Percentiles rank a stretch among this genome's conserved stretches.
These are phyloP conservation scores for Phytopythium litorale DNA, from an alignment of 352 stramenopile genomes.

Conservation along the genomic window DNA sequence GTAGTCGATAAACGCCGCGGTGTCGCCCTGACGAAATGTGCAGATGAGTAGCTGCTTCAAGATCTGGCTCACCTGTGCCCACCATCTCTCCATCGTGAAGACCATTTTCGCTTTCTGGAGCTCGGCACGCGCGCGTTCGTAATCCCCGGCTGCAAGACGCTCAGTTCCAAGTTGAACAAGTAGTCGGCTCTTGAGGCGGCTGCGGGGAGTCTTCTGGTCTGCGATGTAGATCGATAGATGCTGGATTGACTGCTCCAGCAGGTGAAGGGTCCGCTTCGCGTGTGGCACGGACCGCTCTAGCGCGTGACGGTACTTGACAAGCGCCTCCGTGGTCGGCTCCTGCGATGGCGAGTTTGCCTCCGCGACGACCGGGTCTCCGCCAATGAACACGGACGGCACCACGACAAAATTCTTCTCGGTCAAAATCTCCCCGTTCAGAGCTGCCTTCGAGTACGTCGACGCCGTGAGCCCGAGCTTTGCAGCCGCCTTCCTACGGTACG, in stretches of 20 bases:
- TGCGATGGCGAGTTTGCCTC: constrained; percentile 28
- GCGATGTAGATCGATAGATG: constrained; percentile 65
- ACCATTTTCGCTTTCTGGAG: constrained; percentile 65
- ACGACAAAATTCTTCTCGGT: constrained; percentile 61
- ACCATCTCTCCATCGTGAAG: constrained; percentile 68
- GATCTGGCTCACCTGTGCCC: constrained; percentile 66
- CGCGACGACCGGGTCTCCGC: constrained; percentile 61
- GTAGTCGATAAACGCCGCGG: constrained; percentile 68
- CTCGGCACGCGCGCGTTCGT: constrained; percentile 55
- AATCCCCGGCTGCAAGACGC: constrained; percentile 64
- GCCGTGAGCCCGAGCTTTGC: constrained; percentile 43
- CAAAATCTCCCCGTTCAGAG: constrained; percentile 17
- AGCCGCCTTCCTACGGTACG: constrained; percentile 64
- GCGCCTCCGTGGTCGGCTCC: constrained; percentile 46
- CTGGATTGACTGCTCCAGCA: constrained; percentile 76
- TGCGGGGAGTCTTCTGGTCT: constrained; percentile 57
- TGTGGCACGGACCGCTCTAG: constrained; percentile 60
- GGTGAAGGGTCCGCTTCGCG: constrained; percentile 62
- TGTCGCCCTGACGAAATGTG: constrained; percentile 71
- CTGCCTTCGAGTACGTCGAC: constrained; percentile 14
- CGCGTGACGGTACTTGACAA: constrained; percentile 64
- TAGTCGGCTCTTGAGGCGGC: constrained; percentile 71
- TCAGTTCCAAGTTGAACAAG: constrained; percentile 73
- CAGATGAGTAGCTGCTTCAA: constrained; percentile 73
- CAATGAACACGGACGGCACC: constrained; percentile 67